phyloP scores from a whole-genome alignment of 2,329 filamentous ascomycete species.

The Colletotrichum sp. region DNA sequence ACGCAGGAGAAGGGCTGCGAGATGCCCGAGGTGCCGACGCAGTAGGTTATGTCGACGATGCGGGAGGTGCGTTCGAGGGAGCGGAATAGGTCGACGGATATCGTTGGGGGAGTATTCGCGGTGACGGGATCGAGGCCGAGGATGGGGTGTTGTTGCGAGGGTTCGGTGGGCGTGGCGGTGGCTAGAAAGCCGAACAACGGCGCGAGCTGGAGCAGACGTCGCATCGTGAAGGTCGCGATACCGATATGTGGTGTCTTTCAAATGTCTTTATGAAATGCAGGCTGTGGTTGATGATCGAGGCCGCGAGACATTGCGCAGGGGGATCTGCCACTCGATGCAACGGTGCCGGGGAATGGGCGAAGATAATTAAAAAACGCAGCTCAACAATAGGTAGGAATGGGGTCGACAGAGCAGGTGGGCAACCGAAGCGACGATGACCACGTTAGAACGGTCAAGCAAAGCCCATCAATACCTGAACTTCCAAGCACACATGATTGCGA shows the following conservation, averaged over 20 bases:
- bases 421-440: not conserved
- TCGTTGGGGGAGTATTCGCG: not conserved
- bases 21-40: slow-evolving; percentile 85
- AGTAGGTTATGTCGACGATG: slow-evolving; percentile 93
- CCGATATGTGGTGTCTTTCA: not conserved
- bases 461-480: not conserved
- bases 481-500: slow-evolving; percentile 14
- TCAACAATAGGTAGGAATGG: not conserved
- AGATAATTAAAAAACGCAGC: not conserved
- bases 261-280: not conserved
- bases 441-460: not conserved
- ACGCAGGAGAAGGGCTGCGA: slow-evolving; percentile 82
- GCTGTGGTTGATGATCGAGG: not conserved
- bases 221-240: not conserved
- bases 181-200: not conserved
- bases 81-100: slow-evolving; percentile 73
- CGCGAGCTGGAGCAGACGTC: not conserved
- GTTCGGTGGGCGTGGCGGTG: not conserved
- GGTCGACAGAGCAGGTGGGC: not conserved
- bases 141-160: not conserved
- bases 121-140: not conserved
- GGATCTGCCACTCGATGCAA: not conserved
- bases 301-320: slow-evolving; percentile 6
- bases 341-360: not conserved
- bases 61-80: slow-evolving; percentile 88